phyloP scores from a whole-genome alignment of 2,329 filamentous ascomycete species.

The Dactylellina parvicollis region DNA sequence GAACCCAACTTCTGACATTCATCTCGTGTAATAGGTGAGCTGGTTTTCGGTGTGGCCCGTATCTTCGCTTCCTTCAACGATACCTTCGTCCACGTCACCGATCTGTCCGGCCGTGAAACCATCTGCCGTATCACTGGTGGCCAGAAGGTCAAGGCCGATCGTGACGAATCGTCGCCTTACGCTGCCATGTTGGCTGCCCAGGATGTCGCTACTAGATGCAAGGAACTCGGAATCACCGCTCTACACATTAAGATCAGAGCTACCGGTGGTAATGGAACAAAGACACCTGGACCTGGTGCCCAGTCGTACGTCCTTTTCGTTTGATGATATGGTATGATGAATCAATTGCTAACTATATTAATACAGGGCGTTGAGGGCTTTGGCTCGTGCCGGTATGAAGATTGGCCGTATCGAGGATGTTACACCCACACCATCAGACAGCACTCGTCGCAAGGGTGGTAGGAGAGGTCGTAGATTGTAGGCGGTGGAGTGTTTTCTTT shows the following conservation, averaged over 20 bases:
- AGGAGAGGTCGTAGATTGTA: slow-evolving; percentile 99
- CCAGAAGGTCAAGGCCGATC: slow-evolving; percentile 99
- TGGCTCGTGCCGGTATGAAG: slow-evolving; percentile 99
- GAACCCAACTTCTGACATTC: slow-evolving; percentile 3
- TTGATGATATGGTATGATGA: not conserved
- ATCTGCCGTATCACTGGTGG: slow-evolving; percentile 99
- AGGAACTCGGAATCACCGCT: slow-evolving; percentile 86
- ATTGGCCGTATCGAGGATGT: slow-evolving; percentile 99
- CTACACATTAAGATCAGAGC: slow-evolving; percentile 99
- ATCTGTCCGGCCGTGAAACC: slow-evolving; percentile 99
- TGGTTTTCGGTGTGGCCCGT: slow-evolving; percentile 96
- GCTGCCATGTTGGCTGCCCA: slow-evolving; percentile 99
- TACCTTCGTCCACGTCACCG: slow-evolving; percentile 98
- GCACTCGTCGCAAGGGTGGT: slow-evolving; percentile 99
- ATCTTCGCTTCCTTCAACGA: slow-evolving; percentile 97
- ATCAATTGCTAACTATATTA: slow-evolving; percentile 12
- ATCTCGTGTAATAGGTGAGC: slow-evolving; percentile 73
- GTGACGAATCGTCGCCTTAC: slow-evolving; percentile 99
- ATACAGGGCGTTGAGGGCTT: slow-evolving; percentile 82
- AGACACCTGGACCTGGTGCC: slow-evolving; percentile 98
- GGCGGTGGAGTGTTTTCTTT: slow-evolving; percentile 62
- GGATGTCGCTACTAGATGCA: slow-evolving; percentile 92
- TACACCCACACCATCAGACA: slow-evolving; percentile 98
- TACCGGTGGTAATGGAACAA: slow-evolving; percentile 99
- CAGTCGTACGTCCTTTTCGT: slow-evolving; percentile 71